Evolutionary conservation across 169 alveolate species (phyloP), one percentile per base, ranked within the genome.

Genomic region (Neospora caninum): DNA sequence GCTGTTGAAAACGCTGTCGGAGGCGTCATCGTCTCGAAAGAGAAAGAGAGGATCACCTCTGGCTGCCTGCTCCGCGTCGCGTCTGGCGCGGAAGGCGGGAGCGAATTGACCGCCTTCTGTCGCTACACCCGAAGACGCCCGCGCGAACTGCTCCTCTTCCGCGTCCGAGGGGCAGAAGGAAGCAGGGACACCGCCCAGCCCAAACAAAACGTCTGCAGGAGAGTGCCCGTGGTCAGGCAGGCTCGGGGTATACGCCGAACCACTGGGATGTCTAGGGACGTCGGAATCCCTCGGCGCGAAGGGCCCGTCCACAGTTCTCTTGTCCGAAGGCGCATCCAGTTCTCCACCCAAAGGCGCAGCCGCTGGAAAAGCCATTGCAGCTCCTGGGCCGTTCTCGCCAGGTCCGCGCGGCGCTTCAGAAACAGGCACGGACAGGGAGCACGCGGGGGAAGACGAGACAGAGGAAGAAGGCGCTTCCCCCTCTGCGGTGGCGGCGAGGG

Each of bases 11-110:
- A 82, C 89, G 41, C 89, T 82, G 67, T 82, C 89, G 6, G 53
- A 22, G 16, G 89, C 89, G 25, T 42, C 53, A 38, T 82, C 89
- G 64, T 82, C 89, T 43, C 89, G 89, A 29, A 82, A 82, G 41
- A 82, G 89, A 36, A 82, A 42, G 31, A 42, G 41, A 9, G 89
- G 89, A 41, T 82, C 89, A 1, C 89, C 89, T 43, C 42, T 31
- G n/a, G 45, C 39, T 9, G 84, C 84, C 25, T 31, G 13, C 25
- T 31, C 84, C 2, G 84, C 73, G 4, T 64, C 73, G 16, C 73
- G 73, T 64, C 34, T 27, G 73, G 4, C 73, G 34, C 4, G 34
- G 73, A 64, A 64, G 20, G 73, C 73, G 20, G 73, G 34, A 22
- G 73, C 73, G 31, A 64, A 64, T 16, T 29, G 31, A 16, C n/a